A percentile compares a stretch with the other conserved stretches of the same genome.
phyloP scores from a whole-genome alignment of 2,329 filamentous ascomycete genomes.

The Zymoseptoria pseudotritici region DNA sequence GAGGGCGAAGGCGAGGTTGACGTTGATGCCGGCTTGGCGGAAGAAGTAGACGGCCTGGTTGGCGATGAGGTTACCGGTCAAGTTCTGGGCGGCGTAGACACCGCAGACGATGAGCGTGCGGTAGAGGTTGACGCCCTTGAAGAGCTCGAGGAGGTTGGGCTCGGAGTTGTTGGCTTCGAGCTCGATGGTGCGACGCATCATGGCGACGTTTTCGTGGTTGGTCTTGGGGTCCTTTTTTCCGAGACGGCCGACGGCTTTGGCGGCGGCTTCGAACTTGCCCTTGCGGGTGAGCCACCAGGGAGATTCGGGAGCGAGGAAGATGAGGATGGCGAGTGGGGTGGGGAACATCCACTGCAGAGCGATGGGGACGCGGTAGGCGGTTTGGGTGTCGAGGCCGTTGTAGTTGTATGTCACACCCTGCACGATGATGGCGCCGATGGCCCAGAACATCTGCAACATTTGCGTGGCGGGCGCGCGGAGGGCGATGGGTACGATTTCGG shows the following conservation, averaged over 20 bases:
- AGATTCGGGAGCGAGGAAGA: slow-evolving; percentile 45
- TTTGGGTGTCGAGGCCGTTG: slow-evolving; percentile 30
- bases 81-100: slow-evolving; percentile 53
- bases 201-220: slow-evolving; percentile 44
- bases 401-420: slow-evolving; percentile 50
- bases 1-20: slow-evolving; percentile 51
- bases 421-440: slow-evolving; percentile 55
- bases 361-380: slow-evolving; percentile 45
- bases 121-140: slow-evolving; percentile 48
- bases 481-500: slow-evolving; percentile 53
- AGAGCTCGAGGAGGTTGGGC: slow-evolving; percentile 46
- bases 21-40: slow-evolving; percentile 51
- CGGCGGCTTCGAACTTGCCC: slow-evolving; percentile 40
- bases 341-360: slow-evolving; percentile 55
- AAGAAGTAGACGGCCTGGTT: slow-evolving; percentile 59
- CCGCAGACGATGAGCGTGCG: slow-evolving; percentile 50
- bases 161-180: slow-evolving; percentile 45
- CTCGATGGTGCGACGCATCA: slow-evolving; percentile 53
- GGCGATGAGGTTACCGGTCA: slow-evolving; percentile 57
- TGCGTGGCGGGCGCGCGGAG: slow-evolving; percentile 52
- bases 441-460: slow-evolving; percentile 62
- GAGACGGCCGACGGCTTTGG: slow-evolving; percentile 43
- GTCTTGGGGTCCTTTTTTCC: slow-evolving; percentile 38
- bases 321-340: slow-evolving; percentile 46
- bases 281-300: slow-evolving; percentile 51